These are phyloP conservation scores for Talaromyces pinophilus DNA, from an alignment of 2,329 filamentous ascomycete genomes.

Conservation along the genomic window DNA sequence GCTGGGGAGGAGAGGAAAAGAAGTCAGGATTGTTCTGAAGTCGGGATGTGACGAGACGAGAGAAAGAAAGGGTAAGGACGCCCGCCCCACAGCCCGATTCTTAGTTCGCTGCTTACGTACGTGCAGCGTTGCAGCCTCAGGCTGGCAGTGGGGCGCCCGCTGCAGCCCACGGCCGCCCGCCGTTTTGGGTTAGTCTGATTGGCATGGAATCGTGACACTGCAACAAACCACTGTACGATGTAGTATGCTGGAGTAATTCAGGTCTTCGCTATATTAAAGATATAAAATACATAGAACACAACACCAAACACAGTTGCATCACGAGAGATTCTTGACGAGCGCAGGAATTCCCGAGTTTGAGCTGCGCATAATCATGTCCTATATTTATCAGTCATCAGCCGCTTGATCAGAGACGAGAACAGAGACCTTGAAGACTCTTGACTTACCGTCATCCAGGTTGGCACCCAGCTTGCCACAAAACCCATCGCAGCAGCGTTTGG, in stretches of 20 bases:
- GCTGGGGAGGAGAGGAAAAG: neutral
- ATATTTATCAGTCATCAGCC: neutral
- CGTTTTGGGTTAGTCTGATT: neutral
- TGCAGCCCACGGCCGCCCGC: too few relatives aligned
- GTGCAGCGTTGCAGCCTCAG: neutral
- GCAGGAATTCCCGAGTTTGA: neutral
- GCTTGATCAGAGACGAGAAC: neutral
- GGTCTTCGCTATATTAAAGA: neutral
- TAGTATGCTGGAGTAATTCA: neutral
- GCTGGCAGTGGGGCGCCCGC: neutral
- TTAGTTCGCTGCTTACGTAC: slow-evolving; percentile 4
- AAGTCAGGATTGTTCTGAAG: slow-evolving; percentile 2
- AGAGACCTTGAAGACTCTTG: neutral
- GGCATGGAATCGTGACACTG: neutral
- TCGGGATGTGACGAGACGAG: slow-evolving; percentile 1
- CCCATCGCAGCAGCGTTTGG: slow-evolving; percentile 10
- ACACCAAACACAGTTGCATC: neutral
- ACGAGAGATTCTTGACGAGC: neutral
- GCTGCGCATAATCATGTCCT: slow-evolving; percentile 5
- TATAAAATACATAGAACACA: neutral
- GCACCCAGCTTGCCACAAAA: slow-evolving; percentile 21
- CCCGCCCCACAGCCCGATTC: neutral
- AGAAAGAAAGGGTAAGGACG: neutral
- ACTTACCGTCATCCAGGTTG: slow-evolving; percentile 24
- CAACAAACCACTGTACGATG: neutral